Percentiles rank a stretch among this genome's conserved stretches.
phyloP scores from a whole-genome alignment of 352 stramenopile genomes.

The Globisporangium abappressorium region DNA sequence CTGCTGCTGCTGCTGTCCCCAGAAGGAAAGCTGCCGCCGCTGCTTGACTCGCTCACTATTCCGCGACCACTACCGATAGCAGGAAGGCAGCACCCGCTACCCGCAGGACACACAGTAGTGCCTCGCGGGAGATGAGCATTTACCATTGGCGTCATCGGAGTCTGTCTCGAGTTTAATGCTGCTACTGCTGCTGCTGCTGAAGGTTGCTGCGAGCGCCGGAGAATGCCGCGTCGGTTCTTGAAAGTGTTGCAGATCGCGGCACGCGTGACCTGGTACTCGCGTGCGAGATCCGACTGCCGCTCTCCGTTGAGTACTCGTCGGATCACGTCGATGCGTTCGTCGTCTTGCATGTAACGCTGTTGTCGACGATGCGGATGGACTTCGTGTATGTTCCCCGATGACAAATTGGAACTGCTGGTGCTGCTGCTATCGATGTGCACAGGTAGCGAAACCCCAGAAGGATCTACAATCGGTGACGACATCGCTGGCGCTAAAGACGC shows the following conservation, averaged over 20 bases:
- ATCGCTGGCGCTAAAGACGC: no score
- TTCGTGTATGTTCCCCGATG: background rate
- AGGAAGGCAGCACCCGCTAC: background rate
- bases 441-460: background rate
- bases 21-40: background rate
- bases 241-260: constrained; percentile 63
- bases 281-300: constrained; percentile 58
- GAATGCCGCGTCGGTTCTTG: constrained; percentile 50
- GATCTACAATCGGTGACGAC: background rate
- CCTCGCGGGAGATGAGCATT: background rate
- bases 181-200: background rate
- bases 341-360: constrained; percentile 14
- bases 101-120: background rate
- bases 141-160: background rate
- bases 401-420: background rate
- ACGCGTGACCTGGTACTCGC: constrained; percentile 64
- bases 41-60: background rate
- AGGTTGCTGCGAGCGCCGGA: constrained; percentile 26
- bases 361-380: background rate
- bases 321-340: constrained; percentile 13
- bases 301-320: constrained; percentile 44
- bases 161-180: background rate
- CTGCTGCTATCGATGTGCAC: background rate
- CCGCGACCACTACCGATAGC: background rate
- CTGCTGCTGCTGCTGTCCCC: background rate